Percentiles rank a stretch among this genome's conserved stretches.
Evolutionary conservation across 768 basidiomycete species (phyloP).

Genomic region (Mycena latifolia): DNA sequence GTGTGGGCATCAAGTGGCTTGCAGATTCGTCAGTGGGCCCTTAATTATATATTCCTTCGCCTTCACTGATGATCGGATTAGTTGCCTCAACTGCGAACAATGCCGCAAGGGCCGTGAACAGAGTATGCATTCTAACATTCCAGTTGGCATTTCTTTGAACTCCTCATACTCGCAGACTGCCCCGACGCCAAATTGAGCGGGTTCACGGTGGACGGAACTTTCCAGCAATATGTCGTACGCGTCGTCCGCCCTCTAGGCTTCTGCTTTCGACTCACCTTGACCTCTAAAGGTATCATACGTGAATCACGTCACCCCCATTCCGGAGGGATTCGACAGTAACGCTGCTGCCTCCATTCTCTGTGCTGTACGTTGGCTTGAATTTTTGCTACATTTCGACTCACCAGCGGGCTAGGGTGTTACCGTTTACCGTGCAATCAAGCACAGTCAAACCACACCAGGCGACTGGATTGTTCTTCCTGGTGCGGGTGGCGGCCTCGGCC

Average conservation of each 20-base stretch:
- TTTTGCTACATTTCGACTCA: background rate
- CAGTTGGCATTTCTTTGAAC: background rate
- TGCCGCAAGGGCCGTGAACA: constrained; percentile 85
- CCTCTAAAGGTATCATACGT: constrained; percentile 70
- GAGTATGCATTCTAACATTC: constrained; percentile 55
- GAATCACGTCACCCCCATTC: constrained; percentile 83
- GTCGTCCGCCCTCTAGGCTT: background rate
- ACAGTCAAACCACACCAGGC: constrained; percentile 71
- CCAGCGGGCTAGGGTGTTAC: constrained; percentile 71
- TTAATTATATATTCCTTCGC: background rate
- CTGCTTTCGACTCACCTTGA: constrained; percentile 3
- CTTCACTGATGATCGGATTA: constrained; percentile 13
- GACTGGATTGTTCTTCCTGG: constrained; percentile 85
- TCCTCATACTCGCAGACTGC: constrained; percentile 61
- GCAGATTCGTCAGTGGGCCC: constrained; percentile 62
- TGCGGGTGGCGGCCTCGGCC: constrained; percentile 87
- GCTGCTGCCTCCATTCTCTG: constrained; percentile 84
- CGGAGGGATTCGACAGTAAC: constrained; percentile 71
- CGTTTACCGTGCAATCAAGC: constrained; percentile 88
- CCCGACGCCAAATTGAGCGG: constrained; percentile 70
- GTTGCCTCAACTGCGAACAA: constrained; percentile 79
- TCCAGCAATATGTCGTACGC: constrained; percentile 73
- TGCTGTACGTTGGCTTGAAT: constrained; percentile 61
- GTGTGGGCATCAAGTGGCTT: constrained; percentile 89
- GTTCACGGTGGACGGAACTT: constrained; percentile 83